Percentiles rank a stretch among this genome's conserved stretches.
phyloP scores from a whole-genome alignment of 2,329 filamentous ascomycete species.

The Talaromyces sp. region DNA sequence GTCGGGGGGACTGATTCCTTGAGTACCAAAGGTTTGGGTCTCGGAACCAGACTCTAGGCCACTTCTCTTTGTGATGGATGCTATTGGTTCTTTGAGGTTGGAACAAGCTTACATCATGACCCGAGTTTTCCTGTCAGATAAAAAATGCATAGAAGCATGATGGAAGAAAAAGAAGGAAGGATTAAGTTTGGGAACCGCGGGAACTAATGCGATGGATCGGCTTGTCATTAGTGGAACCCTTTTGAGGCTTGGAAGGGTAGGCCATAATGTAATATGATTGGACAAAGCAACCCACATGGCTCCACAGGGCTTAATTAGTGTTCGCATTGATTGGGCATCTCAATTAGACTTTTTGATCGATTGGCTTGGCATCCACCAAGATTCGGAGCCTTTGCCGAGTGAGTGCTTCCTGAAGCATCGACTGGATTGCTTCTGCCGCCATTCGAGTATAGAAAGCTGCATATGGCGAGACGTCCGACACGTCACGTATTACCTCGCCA shows the following conservation, averaged over 20 bases:
- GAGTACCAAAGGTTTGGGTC: not conserved
- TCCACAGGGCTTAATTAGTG: not conserved
- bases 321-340: not conserved
- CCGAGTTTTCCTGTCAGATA: not conserved
- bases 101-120: not conserved
- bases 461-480: not conserved
- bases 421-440: not conserved
- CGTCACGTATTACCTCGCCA: not conserved
- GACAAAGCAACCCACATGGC: no score
- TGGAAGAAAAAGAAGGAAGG: not conserved
- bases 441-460: not conserved
- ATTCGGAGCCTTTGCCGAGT: not conserved
- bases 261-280: not conserved
- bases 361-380: not conserved
- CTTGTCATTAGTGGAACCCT: not conserved
- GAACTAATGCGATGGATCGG: not conserved
- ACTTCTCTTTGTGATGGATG: not conserved
- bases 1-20: not conserved
- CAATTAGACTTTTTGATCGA: not conserved
- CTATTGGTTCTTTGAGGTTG: not conserved
- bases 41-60: not conserved
- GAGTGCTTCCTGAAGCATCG: not conserved
- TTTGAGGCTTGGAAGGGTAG: not conserved
- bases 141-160: not conserved
- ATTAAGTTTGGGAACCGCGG: not conserved